These are phyloP conservation scores for Setomelanomma holmii DNA, from an alignment of 2,329 filamentous ascomycete species.

Conservation along the genomic window DNA sequence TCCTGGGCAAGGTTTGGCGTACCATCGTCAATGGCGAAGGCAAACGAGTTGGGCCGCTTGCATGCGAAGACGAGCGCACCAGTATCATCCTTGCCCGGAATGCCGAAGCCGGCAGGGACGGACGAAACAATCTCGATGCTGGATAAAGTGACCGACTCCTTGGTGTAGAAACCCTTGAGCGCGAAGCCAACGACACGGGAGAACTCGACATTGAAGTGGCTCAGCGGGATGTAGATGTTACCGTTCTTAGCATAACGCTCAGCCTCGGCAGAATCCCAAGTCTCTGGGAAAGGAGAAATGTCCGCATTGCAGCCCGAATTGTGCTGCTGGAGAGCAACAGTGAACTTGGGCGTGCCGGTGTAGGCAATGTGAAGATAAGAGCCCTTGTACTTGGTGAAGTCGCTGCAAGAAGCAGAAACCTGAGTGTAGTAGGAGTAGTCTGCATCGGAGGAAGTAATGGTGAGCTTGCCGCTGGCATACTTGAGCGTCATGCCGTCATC, in stretches of 20 bases:
- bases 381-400: constrained; percentile 61
- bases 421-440: constrained; percentile 70
- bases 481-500: constrained; percentile 65
- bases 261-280: constrained; percentile 72
- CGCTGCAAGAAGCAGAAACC: constrained; percentile 62
- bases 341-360: constrained; percentile 68
- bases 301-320: constrained; percentile 65
- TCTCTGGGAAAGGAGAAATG: constrained; percentile 68
- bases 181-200: constrained; percentile 65
- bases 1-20: constrained; percentile 65
- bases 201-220: constrained; percentile 69
- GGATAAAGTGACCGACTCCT: constrained; percentile 59
- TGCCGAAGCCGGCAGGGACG: constrained; percentile 59
- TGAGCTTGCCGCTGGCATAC: constrained; percentile 61
- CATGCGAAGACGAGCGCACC: constrained; percentile 69
- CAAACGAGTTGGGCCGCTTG: constrained; percentile 72
- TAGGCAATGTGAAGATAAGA: constrained; percentile 71
- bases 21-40: constrained; percentile 76
- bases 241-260: constrained; percentile 62
- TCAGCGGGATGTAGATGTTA: constrained; percentile 71
- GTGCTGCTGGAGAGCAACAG: constrained; percentile 70
- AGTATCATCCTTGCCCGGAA: constrained; percentile 67
- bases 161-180: constrained; percentile 69
- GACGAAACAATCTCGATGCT: constrained; percentile 67
- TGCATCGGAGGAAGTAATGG: constrained; percentile 64